phyloP scores from a whole-genome alignment of 192 early-diverging fungal genomes.

The Coemansia sp. region DNA sequence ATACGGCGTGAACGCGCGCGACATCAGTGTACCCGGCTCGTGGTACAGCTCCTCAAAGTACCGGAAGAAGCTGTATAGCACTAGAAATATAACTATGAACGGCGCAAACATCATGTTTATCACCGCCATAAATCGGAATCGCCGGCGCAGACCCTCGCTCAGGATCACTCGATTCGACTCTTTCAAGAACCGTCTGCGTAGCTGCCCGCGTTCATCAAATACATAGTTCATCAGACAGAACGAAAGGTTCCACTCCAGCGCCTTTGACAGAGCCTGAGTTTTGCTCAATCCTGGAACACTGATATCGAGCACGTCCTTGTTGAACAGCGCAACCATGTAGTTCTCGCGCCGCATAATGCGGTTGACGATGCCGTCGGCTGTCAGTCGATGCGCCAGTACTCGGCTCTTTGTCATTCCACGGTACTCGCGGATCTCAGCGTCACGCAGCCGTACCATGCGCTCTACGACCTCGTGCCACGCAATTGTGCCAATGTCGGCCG shows the following conservation, averaged over 20 bases:
- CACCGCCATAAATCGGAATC: slow-evolving; percentile 88
- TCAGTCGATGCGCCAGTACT: slow-evolving; percentile 57
- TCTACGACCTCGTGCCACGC: slow-evolving; percentile 83
- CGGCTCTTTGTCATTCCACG: slow-evolving; percentile 52
- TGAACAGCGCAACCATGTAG: slow-evolving; percentile 93
- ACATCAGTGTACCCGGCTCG: slow-evolving; percentile 78
- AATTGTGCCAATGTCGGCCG: slow-evolving; percentile 79
- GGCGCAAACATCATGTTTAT: slow-evolving; percentile 84
- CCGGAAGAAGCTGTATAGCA: slow-evolving; percentile 86
- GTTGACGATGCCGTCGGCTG: slow-evolving; percentile 78
- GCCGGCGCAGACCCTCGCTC: slow-evolving; percentile 65
- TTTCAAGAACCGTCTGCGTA: slow-evolving; percentile 79
- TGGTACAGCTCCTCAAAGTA: slow-evolving; percentile 85
- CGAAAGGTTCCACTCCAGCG: slow-evolving; percentile 88
- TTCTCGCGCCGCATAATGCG: slow-evolving; percentile 98
- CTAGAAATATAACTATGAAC: slow-evolving; percentile 76
- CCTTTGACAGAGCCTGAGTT: slow-evolving; percentile 74
- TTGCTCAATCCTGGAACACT: slow-evolving; percentile 63
- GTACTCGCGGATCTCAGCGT: slow-evolving; percentile 61
- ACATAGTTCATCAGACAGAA: slow-evolving; percentile 83
- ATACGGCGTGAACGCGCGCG: slow-evolving; percentile 79
- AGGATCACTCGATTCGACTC: slow-evolving; percentile 66
- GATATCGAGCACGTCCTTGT: slow-evolving; percentile 86
- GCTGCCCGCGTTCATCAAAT: slow-evolving; percentile 84
- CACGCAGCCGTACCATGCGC: slow-evolving; percentile 70